Percentiles rank a stretch among this genome's conserved stretches.
These are phyloP conservation scores for Cryptococcus sp. DNA, from an alignment of 1,284 basidiomycete genomes.

Conservation along the genomic window DNA sequence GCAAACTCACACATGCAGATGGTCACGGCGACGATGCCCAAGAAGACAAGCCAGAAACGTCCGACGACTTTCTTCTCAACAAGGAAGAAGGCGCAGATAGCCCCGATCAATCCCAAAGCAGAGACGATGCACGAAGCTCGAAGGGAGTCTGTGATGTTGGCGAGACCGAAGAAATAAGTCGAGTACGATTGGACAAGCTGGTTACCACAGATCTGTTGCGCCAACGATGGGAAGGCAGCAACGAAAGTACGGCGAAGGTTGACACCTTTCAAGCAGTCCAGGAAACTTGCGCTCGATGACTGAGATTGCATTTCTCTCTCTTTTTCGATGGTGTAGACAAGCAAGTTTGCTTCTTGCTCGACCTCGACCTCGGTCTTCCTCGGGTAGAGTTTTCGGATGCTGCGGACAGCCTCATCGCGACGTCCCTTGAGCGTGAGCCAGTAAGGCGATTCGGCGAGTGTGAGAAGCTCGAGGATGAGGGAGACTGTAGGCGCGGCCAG, in stretches of 20 bases:
- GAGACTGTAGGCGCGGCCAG: slow-evolving; percentile 5
- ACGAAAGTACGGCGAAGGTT: slow-evolving; percentile 45
- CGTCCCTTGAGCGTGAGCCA: background rate
- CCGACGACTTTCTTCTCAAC: slow-evolving; percentile 21
- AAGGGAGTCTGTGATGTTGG: slow-evolving; percentile 16
- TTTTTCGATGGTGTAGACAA: slow-evolving; percentile 24
- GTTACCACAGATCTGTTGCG: slow-evolving; percentile 22
- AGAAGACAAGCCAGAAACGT: slow-evolving; percentile 18
- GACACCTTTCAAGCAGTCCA: slow-evolving; percentile 49
- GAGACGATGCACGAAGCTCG: slow-evolving; percentile 7
- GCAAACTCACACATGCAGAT: slow-evolving; percentile 21
- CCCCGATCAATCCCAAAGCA: slow-evolving; percentile 16
- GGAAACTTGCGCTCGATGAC: slow-evolving; percentile 36
- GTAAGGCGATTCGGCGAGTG: background rate
- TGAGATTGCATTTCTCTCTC: slow-evolving; percentile 15
- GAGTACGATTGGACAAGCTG: slow-evolving; percentile 18
- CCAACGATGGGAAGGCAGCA: slow-evolving; percentile 23
- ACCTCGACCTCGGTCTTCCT: slow-evolving; percentile 36
- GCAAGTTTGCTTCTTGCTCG: slow-evolving; percentile 17
- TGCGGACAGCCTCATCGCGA: background rate
- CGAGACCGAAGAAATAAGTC: slow-evolving; percentile 27
- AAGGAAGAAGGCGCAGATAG: slow-evolving; percentile 24
- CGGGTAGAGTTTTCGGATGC: slow-evolving; percentile 13
- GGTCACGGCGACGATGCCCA: slow-evolving; percentile 19
- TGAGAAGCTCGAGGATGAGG: background rate